Conservation (phyloP, 2,329 filamentous ascomycete species). For the Fusarium nodosum region DNA sequence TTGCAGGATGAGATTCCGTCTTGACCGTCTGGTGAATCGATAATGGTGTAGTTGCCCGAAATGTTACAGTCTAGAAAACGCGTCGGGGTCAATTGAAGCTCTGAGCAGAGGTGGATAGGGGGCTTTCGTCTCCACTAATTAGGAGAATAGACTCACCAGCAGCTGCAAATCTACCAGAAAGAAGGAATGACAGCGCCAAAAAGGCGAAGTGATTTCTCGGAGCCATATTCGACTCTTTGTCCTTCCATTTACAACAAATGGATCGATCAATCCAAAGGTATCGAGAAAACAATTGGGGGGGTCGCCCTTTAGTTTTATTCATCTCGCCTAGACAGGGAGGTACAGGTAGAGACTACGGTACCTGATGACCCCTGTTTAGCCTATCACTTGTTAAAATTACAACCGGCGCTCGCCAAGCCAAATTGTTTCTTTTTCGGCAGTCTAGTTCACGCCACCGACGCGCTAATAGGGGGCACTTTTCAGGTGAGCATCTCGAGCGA, state of each 20-base stretch:
- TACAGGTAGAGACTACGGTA: not conserved
- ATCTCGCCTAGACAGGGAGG: conserved; percentile 37
- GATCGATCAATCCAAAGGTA: conserved; percentile 20
- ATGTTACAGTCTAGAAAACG: conserved; percentile 44
- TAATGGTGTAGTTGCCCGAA: conserved; percentile 49
- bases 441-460: conserved; percentile 46
- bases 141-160: conserved; percentile 40
- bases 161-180: conserved; percentile 39
- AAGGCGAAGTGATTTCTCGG: conserved; percentile 45
- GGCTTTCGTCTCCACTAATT: not conserved
- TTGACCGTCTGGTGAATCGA: conserved; percentile 41
- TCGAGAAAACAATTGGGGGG: conserved; percentile 10
- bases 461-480: conserved; percentile 39
- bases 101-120: not conserved
- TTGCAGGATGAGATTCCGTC: conserved; percentile 45
- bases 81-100: conserved; percentile 20
- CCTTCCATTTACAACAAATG: conserved; percentile 40
- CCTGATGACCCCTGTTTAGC: conserved; percentile 25
- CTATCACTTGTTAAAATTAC: conserved; percentile 27
- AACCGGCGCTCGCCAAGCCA: conserved; percentile 32
- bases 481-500: conserved; percentile 15
- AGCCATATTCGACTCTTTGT: conserved; percentile 44
- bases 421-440: conserved; percentile 23
- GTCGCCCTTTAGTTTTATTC: conserved; percentile 44
- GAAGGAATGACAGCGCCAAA: conserved; percentile 45